Percentiles rank a stretch among this genome's conserved stretches.
phyloP scores from a whole-genome alignment of 2,329 filamentous ascomycete genomes.

The Sodiomyces alkalinus region DNA sequence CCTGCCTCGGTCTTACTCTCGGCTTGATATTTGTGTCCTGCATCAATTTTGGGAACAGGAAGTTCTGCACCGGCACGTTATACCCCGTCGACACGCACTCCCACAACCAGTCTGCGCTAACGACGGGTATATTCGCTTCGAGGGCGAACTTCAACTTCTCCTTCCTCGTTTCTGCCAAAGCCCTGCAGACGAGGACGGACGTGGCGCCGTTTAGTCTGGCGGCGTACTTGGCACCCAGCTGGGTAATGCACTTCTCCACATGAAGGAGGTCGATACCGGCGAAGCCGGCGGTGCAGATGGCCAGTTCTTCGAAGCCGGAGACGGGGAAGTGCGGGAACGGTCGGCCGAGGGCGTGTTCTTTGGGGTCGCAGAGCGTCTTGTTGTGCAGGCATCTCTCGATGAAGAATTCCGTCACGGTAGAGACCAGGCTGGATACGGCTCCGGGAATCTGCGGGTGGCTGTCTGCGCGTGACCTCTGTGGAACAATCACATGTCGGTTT shows the following conservation, averaged over 20 bases:
- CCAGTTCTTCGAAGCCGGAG: constrained; percentile 50
- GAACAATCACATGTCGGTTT: constrained; percentile 37
- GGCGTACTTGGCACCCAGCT: constrained; percentile 69
- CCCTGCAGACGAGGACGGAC: constrained; percentile 66
- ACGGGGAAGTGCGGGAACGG: constrained; percentile 63
- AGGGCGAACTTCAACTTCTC: constrained; percentile 70
- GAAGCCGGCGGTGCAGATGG: constrained; percentile 71
- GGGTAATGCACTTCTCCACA: constrained; percentile 57
- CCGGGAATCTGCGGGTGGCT: constrained; percentile 28
- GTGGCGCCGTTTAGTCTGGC: constrained; percentile 57
- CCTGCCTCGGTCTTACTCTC: too few relatives aligned
- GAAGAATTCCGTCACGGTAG: constrained; percentile 83
- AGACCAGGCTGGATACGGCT: too few relatives aligned
- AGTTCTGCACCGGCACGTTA: constrained; percentile 28
- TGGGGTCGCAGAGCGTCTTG: constrained; percentile 55
- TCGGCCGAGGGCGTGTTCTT: constrained; percentile 55
- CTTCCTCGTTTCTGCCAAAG: constrained; percentile 37
- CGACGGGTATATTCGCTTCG: constrained; percentile 65
- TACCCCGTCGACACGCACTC: constrained; percentile 50
- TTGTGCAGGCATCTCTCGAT: constrained; percentile 75
- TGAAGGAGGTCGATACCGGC: constrained; percentile 74
- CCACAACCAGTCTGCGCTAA: constrained; percentile 74
- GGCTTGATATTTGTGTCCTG: too few relatives aligned
- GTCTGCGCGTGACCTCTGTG: constrained; percentile 31
- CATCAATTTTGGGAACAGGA: constrained; percentile 32